Conservation (phyloP, 1,284 basidiomycete species). For the Xanthoconium separans region DNA sequence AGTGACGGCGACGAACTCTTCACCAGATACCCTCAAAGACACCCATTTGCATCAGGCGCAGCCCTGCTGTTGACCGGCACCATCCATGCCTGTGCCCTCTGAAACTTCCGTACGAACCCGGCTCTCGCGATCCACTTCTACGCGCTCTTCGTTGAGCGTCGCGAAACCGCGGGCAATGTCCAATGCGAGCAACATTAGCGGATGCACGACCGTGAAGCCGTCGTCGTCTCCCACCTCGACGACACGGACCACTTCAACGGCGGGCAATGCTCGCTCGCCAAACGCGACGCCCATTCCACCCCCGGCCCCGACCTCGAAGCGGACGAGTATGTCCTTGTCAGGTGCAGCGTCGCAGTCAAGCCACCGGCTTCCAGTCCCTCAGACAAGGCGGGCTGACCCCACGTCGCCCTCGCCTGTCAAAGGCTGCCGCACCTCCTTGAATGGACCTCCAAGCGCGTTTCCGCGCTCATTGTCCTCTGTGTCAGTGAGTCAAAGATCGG, state of each 20-base stretch:
- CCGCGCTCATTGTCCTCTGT: conserved; percentile 30
- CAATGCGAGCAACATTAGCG: conserved; percentile 35
- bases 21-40: conserved; percentile 16
- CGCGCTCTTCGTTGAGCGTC: conserved; percentile 25
- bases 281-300: conserved; percentile 33
- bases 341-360: conserved; percentile 23
- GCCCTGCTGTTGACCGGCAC: conserved; percentile 3
- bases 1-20: conserved; percentile 16
- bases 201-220: conserved; percentile 44
- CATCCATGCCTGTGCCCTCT: conserved; percentile 28
- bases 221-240: conserved; percentile 26
- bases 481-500: conserved; percentile 23
- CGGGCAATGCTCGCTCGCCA: conserved; percentile 22
- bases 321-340: conserved; percentile 17
- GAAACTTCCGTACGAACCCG: conserved; percentile 31
- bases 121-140: conserved; percentile 27
- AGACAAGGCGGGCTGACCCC: conserved; percentile 18
- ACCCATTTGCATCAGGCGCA: conserved; percentile 6
- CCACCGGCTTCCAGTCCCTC: conserved; percentile 21
- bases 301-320: conserved; percentile 18
- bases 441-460: conserved; percentile 34
- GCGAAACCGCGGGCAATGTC: conserved; percentile 33
- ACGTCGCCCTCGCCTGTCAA: conserved; percentile 29
- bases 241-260: conserved; percentile 22
- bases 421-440: conserved; percentile 26